phyloP scores from a whole-genome alignment of 306 rosid genomes.

The Glycine soja region DNA sequence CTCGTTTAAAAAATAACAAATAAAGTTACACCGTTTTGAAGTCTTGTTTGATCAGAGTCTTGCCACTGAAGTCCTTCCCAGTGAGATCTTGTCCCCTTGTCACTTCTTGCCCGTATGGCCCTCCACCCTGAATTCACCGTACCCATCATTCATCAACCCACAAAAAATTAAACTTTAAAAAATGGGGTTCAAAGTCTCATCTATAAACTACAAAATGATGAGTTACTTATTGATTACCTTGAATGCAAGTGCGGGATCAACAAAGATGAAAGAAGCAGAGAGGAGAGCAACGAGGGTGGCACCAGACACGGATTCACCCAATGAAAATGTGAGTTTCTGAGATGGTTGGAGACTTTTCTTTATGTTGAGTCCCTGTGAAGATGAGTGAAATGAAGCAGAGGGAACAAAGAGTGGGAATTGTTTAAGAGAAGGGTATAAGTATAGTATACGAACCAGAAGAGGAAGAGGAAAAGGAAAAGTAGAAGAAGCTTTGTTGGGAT shows the following conservation, averaged over 20 bases:
- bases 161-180: constrained; percentile 12
- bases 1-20: neutral
- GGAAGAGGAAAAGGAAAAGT: neutral
- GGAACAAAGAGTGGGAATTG: neutral
- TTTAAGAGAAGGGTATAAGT: neutral
- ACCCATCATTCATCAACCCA: neutral
- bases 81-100: constrained; percentile 94
- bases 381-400: neutral
- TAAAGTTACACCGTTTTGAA: constrained; percentile 78
- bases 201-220: neutral
- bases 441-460: constrained; percentile 21
- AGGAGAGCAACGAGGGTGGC: constrained; percentile 73
- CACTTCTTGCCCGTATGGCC: constrained; percentile 89
- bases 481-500: constrained; percentile 26
- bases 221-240: constrained; percentile 53
- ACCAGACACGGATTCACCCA: constrained; percentile 59
- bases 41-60: constrained; percentile 87
- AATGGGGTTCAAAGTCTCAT: neutral
- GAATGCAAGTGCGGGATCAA: constrained; percentile 82
- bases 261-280: constrained; percentile 77
- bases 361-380: constrained; percentile 36
- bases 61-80: constrained; percentile 92
- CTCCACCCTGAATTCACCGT: constrained; percentile 74
- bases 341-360: constrained; percentile 52
- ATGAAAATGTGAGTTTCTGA: constrained; percentile 46